Evolutionary conservation across 2,329 filamentous ascomycete genomes (phyloP).

Genomic region (Colletotrichum tamarilloi): DNA sequence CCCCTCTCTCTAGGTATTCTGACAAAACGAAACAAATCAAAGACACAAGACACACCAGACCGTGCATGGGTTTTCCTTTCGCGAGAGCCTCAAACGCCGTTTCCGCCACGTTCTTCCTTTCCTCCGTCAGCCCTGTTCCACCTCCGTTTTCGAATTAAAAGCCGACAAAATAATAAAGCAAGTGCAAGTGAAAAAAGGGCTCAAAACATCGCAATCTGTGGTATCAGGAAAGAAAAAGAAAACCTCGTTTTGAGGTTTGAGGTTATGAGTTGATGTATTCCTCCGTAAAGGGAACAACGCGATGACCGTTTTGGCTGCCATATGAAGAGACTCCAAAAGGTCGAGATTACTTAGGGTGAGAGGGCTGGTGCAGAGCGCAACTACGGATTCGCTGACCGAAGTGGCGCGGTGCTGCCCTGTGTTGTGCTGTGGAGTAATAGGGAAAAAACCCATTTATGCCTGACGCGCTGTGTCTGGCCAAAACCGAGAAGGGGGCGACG

Average conservation of each 20-base stretch:
- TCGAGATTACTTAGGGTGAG: neutral
- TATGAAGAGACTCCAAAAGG: neutral
- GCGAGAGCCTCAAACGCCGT: neutral
- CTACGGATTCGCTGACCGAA: neutral
- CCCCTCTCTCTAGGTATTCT: conserved; percentile 27
- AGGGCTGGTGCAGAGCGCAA: neutral
- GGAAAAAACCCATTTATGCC: neutral
- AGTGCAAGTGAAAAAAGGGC: neutral
- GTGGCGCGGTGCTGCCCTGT: neutral
- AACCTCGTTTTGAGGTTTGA: neutral
- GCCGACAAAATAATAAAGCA: neutral
- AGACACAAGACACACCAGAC: neutral
- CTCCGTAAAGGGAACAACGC: neutral
- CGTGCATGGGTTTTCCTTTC: neutral
- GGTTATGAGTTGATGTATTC: neutral
- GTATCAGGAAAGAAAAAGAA: neutral
- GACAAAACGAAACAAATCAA: neutral
- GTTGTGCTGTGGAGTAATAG: neutral
- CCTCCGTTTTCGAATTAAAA: neutral
- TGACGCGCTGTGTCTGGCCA: neutral
- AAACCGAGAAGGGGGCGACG: conserved; percentile 9
- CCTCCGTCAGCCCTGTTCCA: neutral
- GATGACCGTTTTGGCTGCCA: neutral
- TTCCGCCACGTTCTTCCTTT: neutral
- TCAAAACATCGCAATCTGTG: neutral